Percentiles rank a stretch among this genome's conserved stretches.
phyloP scores from a whole-genome alignment of 345 rosid species.

The Populus alba region DNA sequence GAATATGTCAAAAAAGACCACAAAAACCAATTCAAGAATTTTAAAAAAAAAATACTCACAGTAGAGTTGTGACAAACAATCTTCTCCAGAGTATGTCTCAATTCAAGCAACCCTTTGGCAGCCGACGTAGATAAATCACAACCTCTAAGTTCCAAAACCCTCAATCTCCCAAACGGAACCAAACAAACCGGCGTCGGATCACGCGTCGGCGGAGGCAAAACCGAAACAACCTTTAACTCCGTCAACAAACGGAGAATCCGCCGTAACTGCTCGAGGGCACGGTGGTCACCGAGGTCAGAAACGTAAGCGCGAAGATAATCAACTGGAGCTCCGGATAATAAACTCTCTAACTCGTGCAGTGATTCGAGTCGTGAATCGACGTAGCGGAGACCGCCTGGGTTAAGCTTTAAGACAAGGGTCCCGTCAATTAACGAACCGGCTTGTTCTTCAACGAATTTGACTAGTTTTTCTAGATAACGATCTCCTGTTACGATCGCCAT shows the following conservation, averaged over 20 bases:
- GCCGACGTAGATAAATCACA: constrained; percentile 93
- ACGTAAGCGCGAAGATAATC: constrained; percentile 97
- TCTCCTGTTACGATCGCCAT: constrained; percentile 98
- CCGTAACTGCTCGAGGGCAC: constrained; percentile 93
- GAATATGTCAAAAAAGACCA: neutral
- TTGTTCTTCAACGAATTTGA: constrained; percentile 68
- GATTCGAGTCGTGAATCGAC: constrained; percentile 92
- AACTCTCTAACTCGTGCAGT: constrained; percentile 73
- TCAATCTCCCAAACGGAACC: constrained; percentile 73
- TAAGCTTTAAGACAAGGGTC: constrained; percentile 69
- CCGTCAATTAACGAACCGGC: constrained; percentile 74
- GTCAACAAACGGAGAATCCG: constrained; percentile 78
- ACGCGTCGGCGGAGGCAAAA: constrained; percentile 64
- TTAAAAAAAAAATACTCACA: constrained; percentile 44
- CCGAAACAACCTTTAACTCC: constrained; percentile 77
- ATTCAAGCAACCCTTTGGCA: constrained; percentile 84
- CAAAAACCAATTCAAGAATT: neutral
- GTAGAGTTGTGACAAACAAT: constrained; percentile 90
- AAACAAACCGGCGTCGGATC: constrained; percentile 92
- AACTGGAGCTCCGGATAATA: constrained; percentile 86
- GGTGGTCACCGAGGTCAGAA: constrained; percentile 92
- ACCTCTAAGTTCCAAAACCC: constrained; percentile 79
- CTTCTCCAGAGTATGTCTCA: constrained; percentile 88
- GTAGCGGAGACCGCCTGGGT: constrained; percentile 93
- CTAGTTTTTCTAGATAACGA: constrained; percentile 80